Base-by-base conservation (phyloP, 176 grass and related monocot species). In the Avena atlantica region DNA sequence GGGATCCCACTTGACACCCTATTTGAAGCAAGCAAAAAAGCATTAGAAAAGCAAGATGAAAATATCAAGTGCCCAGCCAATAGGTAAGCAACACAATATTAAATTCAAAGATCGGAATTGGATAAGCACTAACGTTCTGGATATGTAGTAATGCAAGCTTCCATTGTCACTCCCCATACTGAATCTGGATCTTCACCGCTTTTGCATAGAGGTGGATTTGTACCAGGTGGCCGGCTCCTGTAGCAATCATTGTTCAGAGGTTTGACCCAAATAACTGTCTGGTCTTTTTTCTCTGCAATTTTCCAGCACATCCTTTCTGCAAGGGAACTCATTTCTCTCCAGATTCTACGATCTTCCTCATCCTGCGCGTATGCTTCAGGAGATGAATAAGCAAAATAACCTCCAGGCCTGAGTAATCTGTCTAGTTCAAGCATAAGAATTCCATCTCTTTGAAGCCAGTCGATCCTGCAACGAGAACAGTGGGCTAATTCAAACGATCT, bases 201-300 rank as follows among this genome's bases (percentile, higher is more conserved):
- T 93, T 91, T 98, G 87, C 96, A 98, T 77, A 98, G 66, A 87
- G 94, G 91, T 17, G 96, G 96, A 76, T 87, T 90, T 25, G 86
- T 95, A 55, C 93, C 91, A 78, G 11, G 88, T 53, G 89, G 55
- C 68, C 96, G 92, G 74, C 81, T 98, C 86, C 87, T 91, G 74
- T 98, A 98, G 88, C 96, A 98, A 92, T 95, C 91, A 86, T 98
- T 98, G 55, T 88, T 98, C 74, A 98, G 83, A 83, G 96, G 96
- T 56, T 98, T 98, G 74, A 98, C 95, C 95, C 95, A 98, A 83
- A 98, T 98, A 87, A 98, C 95, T 80, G 95, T 98, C 76, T 98
- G 95, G 57, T 98, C 93, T 87, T 60, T 93, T 89, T 98, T 98
- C 37, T 91, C 83, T 57, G 96, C 96, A 82, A 98, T 92, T 87